A percentile compares a stretch with the other conserved stretches of the same genome.
Conservation (phyloP, 2,329 filamentous ascomycete genomes). For the Calonectria crousiana region DNA sequence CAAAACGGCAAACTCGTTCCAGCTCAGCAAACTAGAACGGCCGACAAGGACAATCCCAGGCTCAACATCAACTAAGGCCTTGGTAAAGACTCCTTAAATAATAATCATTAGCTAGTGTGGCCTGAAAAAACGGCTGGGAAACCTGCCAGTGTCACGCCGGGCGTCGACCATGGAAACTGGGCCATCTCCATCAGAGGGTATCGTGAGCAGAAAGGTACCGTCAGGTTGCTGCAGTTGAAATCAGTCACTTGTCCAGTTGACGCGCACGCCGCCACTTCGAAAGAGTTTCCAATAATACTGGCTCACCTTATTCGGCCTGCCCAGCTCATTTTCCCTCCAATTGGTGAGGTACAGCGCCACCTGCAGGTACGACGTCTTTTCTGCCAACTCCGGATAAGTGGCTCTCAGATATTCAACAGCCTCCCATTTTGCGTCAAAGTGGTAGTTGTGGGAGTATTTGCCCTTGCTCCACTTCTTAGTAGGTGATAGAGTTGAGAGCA, state of each 20-base stretch:
- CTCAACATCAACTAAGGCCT: background rate
- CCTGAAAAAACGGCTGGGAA: background rate
- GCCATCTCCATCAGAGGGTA: background rate
- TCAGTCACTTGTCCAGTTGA: background rate
- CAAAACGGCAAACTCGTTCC: background rate
- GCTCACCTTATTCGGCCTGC: background rate
- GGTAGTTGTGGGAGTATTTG: background rate
- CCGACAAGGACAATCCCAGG: background rate
- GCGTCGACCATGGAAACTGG: background rate
- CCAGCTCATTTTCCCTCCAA: background rate
- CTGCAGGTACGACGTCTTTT: background rate
- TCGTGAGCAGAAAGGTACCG: background rate
- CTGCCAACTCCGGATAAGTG: background rate
- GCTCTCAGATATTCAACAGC: background rate
- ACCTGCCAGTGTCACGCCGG: background rate
- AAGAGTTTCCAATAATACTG: background rate
- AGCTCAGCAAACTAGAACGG: background rate
- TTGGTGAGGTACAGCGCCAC: background rate
- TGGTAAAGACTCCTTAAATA: background rate
- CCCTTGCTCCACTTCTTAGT: slow-evolving; percentile 1
- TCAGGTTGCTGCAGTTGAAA: background rate
- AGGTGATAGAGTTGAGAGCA: slow-evolving; percentile 7
- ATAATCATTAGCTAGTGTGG: background rate
- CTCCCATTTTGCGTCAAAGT: slow-evolving; percentile 2
- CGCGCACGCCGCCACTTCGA: background rate